Percentiles rank a stretch among this genome's conserved stretches.
Evolutionary conservation across 371 early-diverging fungal genomes (phyloP).

Genomic region (Smittium mucronatum): DNA sequence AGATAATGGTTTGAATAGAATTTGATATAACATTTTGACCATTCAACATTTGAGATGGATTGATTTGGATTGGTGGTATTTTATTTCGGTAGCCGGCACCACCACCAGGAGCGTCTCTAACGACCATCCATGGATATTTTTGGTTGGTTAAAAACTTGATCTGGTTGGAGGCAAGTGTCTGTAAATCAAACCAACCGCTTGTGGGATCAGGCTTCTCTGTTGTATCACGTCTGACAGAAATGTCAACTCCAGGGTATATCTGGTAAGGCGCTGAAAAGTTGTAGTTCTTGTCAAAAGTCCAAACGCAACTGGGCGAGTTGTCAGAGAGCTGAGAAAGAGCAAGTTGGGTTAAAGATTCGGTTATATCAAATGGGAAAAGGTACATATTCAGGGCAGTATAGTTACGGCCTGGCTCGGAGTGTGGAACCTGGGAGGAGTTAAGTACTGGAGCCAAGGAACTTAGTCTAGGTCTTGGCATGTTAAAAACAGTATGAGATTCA

Average conservation of each 20-base stretch:
- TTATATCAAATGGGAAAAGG: background rate
- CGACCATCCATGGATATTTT: background rate
- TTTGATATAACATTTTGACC: background rate
- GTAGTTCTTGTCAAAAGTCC: conserved; percentile 39
- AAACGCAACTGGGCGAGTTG: conserved; percentile 24
- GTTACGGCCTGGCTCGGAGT: background rate
- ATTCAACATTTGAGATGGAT: background rate
- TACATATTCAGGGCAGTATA: background rate
- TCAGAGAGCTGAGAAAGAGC: background rate
- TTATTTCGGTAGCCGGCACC: background rate
- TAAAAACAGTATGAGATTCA: background rate
- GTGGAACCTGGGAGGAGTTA: background rate
- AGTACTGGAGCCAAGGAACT: background rate
- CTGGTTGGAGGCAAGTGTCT: background rate
- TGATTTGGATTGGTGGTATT: background rate
- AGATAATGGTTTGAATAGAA: conserved; percentile 1
- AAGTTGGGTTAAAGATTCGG: background rate
- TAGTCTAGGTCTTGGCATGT: background rate
- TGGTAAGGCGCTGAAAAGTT: conserved; percentile 32
- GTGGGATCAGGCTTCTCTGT: conserved; percentile 1
- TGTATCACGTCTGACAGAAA: conserved; percentile 25
- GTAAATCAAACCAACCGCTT: background rate
- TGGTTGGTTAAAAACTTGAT: conserved; percentile 1
- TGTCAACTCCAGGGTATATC: conserved; percentile 18
- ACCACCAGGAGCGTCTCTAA: background rate